A percentile compares a stretch with the other conserved stretches of the same genome.
Evolutionary conservation across 495 filamentous ascomycete species (phyloP).

Genomic region (Hyphodiscus hymeniophilus): DNA sequence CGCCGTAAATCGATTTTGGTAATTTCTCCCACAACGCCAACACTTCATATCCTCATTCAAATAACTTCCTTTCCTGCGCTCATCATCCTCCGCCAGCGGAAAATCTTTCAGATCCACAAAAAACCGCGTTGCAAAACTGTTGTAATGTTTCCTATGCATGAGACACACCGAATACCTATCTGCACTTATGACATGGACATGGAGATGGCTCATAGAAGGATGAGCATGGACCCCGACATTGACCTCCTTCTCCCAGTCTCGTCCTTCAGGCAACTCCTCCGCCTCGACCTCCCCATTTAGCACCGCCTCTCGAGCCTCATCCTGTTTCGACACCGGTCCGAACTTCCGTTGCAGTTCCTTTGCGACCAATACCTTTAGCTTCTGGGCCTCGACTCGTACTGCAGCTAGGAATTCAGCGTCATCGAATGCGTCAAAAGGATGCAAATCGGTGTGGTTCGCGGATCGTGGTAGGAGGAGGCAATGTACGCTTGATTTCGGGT

Average conservation of each 20-base stretch:
- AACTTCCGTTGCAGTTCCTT: conserved; percentile 67
- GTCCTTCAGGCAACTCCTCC: conserved; percentile 49
- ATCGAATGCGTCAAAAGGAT: conserved; percentile 73
- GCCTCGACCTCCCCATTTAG: conserved; percentile 45
- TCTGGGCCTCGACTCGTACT: conserved; percentile 50
- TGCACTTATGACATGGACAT: conserved; percentile 75
- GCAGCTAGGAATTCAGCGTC: conserved; percentile 62
- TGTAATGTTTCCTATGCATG: conserved; percentile 85
- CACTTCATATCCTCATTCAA: conserved; percentile 59
- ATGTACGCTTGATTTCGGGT: conserved; percentile 79
- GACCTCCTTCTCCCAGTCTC: conserved; percentile 75
- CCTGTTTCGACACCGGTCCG: conserved; percentile 53
- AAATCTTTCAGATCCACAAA: conserved; percentile 76
- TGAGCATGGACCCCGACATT: conserved; percentile 72
- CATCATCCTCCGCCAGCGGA: conserved; percentile 57
- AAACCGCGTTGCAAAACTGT: conserved; percentile 83
- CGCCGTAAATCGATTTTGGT: conserved; percentile 60
- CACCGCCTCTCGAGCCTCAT: conserved; percentile 46
- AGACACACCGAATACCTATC: conserved; percentile 64
- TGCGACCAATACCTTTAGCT: conserved; percentile 57
- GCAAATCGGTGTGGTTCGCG: conserved; percentile 46
- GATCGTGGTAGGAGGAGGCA: conserved; percentile 79
- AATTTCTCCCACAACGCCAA: conserved; percentile 76
- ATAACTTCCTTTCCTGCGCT: conserved; percentile 47
- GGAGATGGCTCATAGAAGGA: conserved; percentile 89